A percentile compares a stretch with the other conserved stretches of the same genome.
These are phyloP conservation scores for Imleria badia DNA, from an alignment of 768 basidiomycete genomes.

Conservation along the genomic window DNA sequence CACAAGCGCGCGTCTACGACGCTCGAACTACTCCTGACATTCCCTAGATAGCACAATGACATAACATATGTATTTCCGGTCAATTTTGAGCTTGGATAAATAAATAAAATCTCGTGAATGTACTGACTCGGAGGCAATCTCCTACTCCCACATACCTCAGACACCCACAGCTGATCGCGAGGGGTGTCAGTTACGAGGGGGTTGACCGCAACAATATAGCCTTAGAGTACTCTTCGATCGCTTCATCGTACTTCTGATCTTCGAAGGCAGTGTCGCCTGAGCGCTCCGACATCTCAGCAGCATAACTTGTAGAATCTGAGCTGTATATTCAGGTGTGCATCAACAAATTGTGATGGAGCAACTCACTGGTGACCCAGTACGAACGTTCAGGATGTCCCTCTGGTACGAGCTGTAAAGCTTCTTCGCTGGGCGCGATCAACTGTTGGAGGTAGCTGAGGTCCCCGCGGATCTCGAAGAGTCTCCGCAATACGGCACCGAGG, in stretches of 20 bases:
- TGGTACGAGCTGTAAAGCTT: neutral
- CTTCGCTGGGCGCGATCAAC: neutral
- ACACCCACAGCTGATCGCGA: neutral
- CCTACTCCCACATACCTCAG: too few species aligned
- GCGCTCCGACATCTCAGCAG: neutral
- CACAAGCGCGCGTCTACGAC: too few species aligned
- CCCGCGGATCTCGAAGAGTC: neutral
- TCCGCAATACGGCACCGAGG: too few species aligned
- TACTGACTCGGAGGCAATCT: too few species aligned
- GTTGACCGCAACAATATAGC: neutral
- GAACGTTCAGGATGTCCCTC: neutral
- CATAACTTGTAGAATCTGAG: neutral
- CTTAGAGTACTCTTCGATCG: neutral
- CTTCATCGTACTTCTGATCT: neutral
- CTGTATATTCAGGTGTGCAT: neutral
- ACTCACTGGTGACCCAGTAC: neutral
- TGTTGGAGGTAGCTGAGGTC: neutral
- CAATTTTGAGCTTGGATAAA: too few species aligned
- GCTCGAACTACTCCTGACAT: too few species aligned
- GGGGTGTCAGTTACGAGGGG: neutral
- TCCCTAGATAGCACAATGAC: too few species aligned
- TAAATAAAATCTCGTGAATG: too few species aligned
- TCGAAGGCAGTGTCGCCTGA: neutral
- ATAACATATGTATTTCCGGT: too few species aligned
- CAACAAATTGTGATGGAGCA: neutral